Percentiles rank a stretch among this genome's conserved stretches.
Conservation (phyloP, 768 basidiomycete genomes). For the Steccherinum ochraceum region DNA sequence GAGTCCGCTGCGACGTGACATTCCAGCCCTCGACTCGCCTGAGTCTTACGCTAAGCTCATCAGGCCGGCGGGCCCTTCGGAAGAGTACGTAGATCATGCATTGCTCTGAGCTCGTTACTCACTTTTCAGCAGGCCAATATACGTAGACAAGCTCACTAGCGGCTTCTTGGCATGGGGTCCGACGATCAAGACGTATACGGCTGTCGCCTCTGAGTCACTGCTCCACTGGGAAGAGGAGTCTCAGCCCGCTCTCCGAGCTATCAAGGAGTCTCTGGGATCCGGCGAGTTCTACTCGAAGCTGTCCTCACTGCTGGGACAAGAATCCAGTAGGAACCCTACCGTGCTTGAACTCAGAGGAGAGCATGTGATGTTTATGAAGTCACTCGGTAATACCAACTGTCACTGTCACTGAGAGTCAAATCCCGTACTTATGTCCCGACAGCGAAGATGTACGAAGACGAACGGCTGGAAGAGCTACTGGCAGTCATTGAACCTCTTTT, state of each 20-base stretch:
- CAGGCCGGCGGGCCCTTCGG: neutral
- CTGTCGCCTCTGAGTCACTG: conserved; percentile 29
- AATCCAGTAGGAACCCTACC: conserved; percentile 53
- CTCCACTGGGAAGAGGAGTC: conserved; percentile 53
- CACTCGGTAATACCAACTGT: conserved; percentile 43
- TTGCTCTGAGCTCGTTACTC: neutral
- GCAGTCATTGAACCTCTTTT: conserved; percentile 55
- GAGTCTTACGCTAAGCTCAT: neutral
- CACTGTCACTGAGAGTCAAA: no score
- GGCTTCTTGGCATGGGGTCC: conserved; percentile 76
- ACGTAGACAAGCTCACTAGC: conserved; percentile 68
- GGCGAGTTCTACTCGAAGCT: conserved; percentile 57
- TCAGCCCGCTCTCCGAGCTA: conserved; percentile 40
- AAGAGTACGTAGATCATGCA: neutral
- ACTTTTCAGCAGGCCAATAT: conserved; percentile 40
- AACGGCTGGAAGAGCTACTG: conserved; percentile 46
- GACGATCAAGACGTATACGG: conserved; percentile 54
- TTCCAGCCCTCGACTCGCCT: conserved; percentile 19
- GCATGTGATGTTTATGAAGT: conserved; percentile 42
- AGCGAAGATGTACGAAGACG: conserved; percentile 65
- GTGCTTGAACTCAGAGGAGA: conserved; percentile 52
- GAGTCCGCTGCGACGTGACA: conserved; percentile 47
- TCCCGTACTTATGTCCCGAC: no score
- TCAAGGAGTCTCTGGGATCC: conserved; percentile 40
- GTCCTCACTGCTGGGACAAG: conserved; percentile 70